A percentile compares a stretch with the other conserved stretches of the same genome.
Evolutionary conservation across 1,284 basidiomycete genomes (phyloP).

Genomic region (Acaromyces ingoldii): DNA sequence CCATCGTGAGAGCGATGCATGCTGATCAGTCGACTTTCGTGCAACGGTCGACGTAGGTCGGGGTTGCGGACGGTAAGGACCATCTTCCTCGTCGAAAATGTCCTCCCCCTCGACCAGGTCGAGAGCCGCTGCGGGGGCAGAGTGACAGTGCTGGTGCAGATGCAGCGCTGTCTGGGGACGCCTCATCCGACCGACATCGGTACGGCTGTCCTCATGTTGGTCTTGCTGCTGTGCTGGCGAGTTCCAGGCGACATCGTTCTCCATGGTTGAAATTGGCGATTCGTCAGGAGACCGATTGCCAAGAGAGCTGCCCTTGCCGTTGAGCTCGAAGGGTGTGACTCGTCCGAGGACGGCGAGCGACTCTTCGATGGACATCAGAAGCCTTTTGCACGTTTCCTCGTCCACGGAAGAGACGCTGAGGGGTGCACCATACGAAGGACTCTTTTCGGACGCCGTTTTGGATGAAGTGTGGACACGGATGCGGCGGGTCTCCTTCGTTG

Average conservation of each 20-base stretch:
- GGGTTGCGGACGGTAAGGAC: slow-evolving; percentile 4
- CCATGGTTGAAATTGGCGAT: neutral
- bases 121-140: slow-evolving; percentile 23
- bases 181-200: slow-evolving; percentile 17
- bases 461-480: neutral
- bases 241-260: slow-evolving; percentile 14
- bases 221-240: neutral
- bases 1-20: neutral
- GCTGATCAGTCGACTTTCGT: neutral
- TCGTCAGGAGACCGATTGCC: too few relatives aligned
- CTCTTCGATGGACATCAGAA: slow-evolving; percentile 35
- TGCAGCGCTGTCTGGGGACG: slow-evolving; percentile 15
- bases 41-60: neutral
- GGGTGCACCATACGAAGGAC: slow-evolving; percentile 13
- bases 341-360: slow-evolving; percentile 24
- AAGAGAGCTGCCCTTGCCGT: too few relatives aligned
- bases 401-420: slow-evolving; percentile 6
- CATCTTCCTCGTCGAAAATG: slow-evolving; percentile 8
- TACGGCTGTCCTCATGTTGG: slow-evolving; percentile 4
- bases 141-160: slow-evolving; percentile 28
- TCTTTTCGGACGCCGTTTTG: neutral
- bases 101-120: neutral
- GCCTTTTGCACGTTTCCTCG: slow-evolving; percentile 24
- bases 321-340: slow-evolving; percentile 16
- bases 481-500: neutral